phyloP scores from a whole-genome alignment of 352 stramenopile species.

The Pythium guiyangense region DNA sequence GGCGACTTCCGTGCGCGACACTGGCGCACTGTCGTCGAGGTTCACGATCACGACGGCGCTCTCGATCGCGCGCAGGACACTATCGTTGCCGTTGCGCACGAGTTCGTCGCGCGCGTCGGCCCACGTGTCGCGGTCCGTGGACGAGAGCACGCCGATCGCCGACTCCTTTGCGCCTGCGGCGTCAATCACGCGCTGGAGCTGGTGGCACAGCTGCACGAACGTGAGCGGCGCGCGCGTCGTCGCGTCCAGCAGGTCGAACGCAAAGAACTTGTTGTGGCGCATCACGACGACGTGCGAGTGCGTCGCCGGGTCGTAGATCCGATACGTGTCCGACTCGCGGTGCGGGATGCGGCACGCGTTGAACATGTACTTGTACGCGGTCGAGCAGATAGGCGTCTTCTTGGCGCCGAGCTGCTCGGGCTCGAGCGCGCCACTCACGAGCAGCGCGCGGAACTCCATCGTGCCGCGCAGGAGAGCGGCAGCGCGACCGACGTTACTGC shows the following conservation, averaged over 20 bases:
- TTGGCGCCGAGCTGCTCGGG: slow-evolving; percentile 88
- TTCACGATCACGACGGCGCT: slow-evolving; percentile 65
- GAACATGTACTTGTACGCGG: slow-evolving; percentile 94
- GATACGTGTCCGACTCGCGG: slow-evolving; percentile 65
- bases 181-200: slow-evolving; percentile 54
- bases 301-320: slow-evolving; percentile 86
- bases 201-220: slow-evolving; percentile 55
- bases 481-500: slow-evolving; percentile 57
- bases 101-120: slow-evolving; percentile 71
- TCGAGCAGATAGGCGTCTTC: slow-evolving; percentile 89
- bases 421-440: slow-evolving; percentile 80
- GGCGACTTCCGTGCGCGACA: slow-evolving; percentile 61
- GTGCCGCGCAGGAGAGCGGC: slow-evolving; percentile 83
- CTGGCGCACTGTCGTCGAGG: slow-evolving; percentile 57
- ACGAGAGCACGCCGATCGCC: slow-evolving; percentile 63
- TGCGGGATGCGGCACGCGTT: slow-evolving; percentile 93
- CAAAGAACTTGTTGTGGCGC: slow-evolving; percentile 77
- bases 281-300: slow-evolving; percentile 90
- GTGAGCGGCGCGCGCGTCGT: slow-evolving; percentile 28
- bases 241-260: slow-evolving; percentile 45
- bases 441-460: slow-evolving; percentile 87
- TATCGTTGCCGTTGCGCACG: slow-evolving; percentile 59
- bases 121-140: slow-evolving; percentile 70
- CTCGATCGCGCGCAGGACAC: slow-evolving; percentile 50
- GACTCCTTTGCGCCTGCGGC: slow-evolving; percentile 42